Base-by-base conservation (phyloP, 192 early-diverging fungal species). In the Gonapodya prolifera region DNA sequence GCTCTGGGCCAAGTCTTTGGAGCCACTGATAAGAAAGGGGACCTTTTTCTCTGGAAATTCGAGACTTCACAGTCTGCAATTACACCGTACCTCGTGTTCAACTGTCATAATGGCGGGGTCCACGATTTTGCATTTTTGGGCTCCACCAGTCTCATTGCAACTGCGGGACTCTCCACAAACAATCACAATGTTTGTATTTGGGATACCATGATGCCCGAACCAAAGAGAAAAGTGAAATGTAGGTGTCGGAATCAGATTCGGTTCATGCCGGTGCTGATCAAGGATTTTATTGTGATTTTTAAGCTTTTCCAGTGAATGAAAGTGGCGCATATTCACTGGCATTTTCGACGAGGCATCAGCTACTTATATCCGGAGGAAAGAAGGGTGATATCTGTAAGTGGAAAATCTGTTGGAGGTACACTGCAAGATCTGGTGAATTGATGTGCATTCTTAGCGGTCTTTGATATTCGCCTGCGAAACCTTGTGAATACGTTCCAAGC, bases 1-100 rank as follows among this genome's bases (percentile, higher is more conserved):
- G 86, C 87, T 0, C 92, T 88, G 80, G 93, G 93, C 1, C 88
- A 87, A 75, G 88, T 90, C 45, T 95, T 95, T 85, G 93, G 90
- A 30, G 91, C 88, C 0, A 83, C 82, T 1, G 92, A 94, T 81
- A 82, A 79, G 34, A 86, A 88, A 34, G 93, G 93, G 16, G 84
- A 86, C 30, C 69, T 95, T 30, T 84, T 85, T 70, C 82, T 95
- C 35, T 95, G 92, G 92, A 83, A 87, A 61, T 94, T 95, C 81
- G 92, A 94, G 79, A 84, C 90, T 18, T 87, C 85, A 69, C 79
- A 85, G 30, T 82, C 87, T 31, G 82, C 90, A 0, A 81, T 86
- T 34, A 87, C 83, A 45, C 93, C 93, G 0, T 80, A 75, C 61
- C 35, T 84, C 83, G 83, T 84, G 0, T 45, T 88, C 28, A 35